Base-by-base conservation (phyloP, 2,329 filamentous ascomycete species). In the Lasiodiplodia sp. region DNA sequence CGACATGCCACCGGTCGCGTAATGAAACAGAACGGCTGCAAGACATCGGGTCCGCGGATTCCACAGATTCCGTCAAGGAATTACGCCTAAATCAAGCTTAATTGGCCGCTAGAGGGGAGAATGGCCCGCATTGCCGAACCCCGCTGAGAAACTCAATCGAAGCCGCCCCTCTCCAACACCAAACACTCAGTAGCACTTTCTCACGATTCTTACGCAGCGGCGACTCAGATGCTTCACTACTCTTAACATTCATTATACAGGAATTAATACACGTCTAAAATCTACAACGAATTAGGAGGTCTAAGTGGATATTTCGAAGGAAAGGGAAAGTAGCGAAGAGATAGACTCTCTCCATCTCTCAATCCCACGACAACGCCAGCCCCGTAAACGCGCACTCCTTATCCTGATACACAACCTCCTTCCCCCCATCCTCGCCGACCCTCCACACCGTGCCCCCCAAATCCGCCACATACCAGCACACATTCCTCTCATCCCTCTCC, bases 401-500 rank as follows among this genome's bases (percentile, higher is more conserved):
- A 12, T 60, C 55, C 16, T 64, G 11, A 11, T 66, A 65, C 1
- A 69, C 28, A 56, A 44, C 60, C 64, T 44, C 62, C 49, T 56
- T 67, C 28, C 12, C 31, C 2, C 69, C 57, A 49, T 69, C 68
- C 40, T 57, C 16, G 8, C 56, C 40, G 7, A 44, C 62, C 28
- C 63, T 67, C 40, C 66, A 71, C 28, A 71, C 18, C 1, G 51
- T 66, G 1, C 74, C 75, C 1, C 72, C 72, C 1, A 75, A 58
- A 68, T 76, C 75, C 5, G 71, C 57, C 2, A 73, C 51, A 10
- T 74, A 66, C 12, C 71, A 58, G 63, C 67, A 70, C 55, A 62
- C 68, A 4, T 68, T 69, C 49, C 28, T 12, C 21, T 68, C 72
- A 51, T 72, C 69, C 6, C 71, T 67, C 44, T 71, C 62, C 53